phyloP scores from a whole-genome alignment of 805 yeast species.

The Priceomyces carsonii region DNA sequence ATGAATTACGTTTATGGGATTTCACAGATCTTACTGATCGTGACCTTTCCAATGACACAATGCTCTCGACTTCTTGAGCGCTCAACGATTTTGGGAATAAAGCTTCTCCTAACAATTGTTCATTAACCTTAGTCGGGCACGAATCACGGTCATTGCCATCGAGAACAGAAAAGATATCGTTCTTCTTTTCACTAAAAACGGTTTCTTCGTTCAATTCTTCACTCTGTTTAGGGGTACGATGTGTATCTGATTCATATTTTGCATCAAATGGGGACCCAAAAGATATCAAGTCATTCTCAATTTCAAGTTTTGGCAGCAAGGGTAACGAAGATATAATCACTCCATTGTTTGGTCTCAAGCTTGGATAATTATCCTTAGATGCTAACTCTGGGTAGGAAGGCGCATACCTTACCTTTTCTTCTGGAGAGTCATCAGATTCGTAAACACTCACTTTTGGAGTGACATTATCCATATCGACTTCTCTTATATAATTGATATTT shows the following conservation, averaged over 20 bases:
- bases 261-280: slow-evolving; percentile 5
- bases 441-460: no score
- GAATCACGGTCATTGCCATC: not conserved
- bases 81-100: slow-evolving; percentile 71
- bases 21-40: slow-evolving; percentile 56
- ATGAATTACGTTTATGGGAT: slow-evolving; percentile 37
- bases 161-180: not conserved
- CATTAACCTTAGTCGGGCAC: slow-evolving; percentile 11
- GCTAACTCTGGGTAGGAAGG: no score
- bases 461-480: slow-evolving; percentile 24
- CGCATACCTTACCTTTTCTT: no score
- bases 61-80: slow-evolving; percentile 70
- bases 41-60: slow-evolving; percentile 69
- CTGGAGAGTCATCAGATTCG: no score
- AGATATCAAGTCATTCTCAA: slow-evolving; percentile 4
- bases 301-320: not conserved
- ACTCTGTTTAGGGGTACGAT: not conserved
- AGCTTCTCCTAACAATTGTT: slow-evolving; percentile 46
- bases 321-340: no score
- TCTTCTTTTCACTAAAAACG: not conserved
- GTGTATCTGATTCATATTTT: not conserved
- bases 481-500: slow-evolving; percentile 26
- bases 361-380: no score
- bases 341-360: no score
- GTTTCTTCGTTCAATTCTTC: not conserved